Evolutionary conservation across 2,329 filamentous ascomycete species (phyloP).

Genomic region (Didymella lethalis): DNA sequence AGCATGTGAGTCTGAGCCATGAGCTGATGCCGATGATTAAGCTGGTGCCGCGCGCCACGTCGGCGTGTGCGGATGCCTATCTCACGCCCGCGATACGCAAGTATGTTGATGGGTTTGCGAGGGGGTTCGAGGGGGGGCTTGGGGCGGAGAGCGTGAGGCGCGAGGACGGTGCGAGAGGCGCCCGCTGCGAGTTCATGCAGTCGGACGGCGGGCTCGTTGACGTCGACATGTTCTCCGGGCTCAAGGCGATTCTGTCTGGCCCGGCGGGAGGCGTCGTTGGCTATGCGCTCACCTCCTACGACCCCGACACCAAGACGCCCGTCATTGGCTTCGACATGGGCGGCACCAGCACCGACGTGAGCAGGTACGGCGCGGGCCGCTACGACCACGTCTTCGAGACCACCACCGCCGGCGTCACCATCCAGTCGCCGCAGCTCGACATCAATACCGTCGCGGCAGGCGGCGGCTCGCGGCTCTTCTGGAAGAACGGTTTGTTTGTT

Average conservation of each 20-base stretch:
- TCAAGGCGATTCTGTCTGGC: constrained; percentile 85
- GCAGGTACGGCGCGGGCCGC: constrained; percentile 81
- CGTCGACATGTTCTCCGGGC: constrained; percentile 81
- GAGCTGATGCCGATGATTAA: constrained; percentile 91
- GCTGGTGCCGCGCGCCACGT: constrained; percentile 76
- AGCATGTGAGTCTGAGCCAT: constrained; percentile 81
- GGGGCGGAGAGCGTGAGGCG: constrained; percentile 77
- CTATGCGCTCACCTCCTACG: constrained; percentile 90
- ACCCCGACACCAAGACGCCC: constrained; percentile 79
- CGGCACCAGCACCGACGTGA: constrained; percentile 91
- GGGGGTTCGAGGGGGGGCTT: constrained; percentile 81
- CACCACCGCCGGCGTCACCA: constrained; percentile 91
- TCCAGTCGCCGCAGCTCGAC: constrained; percentile 89
- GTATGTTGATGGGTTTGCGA: constrained; percentile 79
- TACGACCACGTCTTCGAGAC: constrained; percentile 96
- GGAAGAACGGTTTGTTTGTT: constrained; percentile 86
- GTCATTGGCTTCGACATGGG: constrained; percentile 98
- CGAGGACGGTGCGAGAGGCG: constrained; percentile 70
- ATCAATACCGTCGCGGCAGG: constrained; percentile 96
- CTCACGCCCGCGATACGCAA: constrained; percentile 80
- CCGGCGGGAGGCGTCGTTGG: constrained; percentile 94
- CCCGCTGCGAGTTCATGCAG: constrained; percentile 95
- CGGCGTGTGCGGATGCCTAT: constrained; percentile 81
- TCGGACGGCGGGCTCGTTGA: constrained; percentile 77
- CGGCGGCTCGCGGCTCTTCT: constrained; percentile 84